These are phyloP conservation scores for Entoloma clypeatum DNA, from an alignment of 1,284 basidiomycete genomes.

Conservation along the genomic window DNA sequence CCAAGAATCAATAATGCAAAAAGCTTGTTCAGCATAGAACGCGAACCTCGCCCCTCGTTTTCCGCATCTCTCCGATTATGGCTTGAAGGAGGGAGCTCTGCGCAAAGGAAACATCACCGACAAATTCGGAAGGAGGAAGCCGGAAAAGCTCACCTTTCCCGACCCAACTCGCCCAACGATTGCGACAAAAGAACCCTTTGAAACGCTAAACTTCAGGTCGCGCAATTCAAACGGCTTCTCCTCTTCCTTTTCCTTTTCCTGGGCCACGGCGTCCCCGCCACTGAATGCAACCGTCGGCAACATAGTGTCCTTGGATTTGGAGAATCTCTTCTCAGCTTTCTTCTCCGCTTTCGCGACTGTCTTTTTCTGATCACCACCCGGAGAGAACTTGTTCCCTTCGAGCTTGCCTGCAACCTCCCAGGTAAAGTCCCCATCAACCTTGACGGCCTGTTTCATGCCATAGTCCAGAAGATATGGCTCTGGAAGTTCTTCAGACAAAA, in stretches of 20 bases:
- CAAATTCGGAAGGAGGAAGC: not conserved
- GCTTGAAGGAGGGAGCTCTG: conserved; percentile 66
- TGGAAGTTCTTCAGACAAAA: conserved; percentile 62
- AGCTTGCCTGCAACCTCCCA: conserved; percentile 56
- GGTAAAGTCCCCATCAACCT: conserved; percentile 61
- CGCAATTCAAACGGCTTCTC: conserved; percentile 62
- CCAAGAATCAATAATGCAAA: not conserved
- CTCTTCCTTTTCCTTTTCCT: conserved; percentile 26
- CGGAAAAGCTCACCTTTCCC: conserved; percentile 50
- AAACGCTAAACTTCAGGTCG: conserved; percentile 52
- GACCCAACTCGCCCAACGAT: conserved; percentile 72
- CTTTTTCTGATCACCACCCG: conserved; percentile 24
- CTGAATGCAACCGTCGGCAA: conserved; percentile 15
- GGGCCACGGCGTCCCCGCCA: conserved; percentile 16
- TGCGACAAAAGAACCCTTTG: conserved; percentile 61
- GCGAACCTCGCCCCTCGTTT: conserved; percentile 50
- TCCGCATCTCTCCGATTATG: conserved; percentile 77
- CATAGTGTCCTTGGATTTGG: conserved; percentile 10
- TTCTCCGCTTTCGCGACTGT: conserved; percentile 14
- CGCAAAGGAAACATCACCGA: not conserved
- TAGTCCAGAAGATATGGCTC: conserved; percentile 49
- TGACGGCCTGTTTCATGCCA: conserved; percentile 43
- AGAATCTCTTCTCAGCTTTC: conserved; percentile 16
- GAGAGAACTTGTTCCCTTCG: conserved; percentile 21
- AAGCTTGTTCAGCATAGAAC: not conserved